Percentiles rank a stretch among this genome's conserved stretches.
These are phyloP conservation scores for Paraglomus brasilianum DNA, from an alignment of 192 early-diverging fungal species.

Conservation along the genomic window DNA sequence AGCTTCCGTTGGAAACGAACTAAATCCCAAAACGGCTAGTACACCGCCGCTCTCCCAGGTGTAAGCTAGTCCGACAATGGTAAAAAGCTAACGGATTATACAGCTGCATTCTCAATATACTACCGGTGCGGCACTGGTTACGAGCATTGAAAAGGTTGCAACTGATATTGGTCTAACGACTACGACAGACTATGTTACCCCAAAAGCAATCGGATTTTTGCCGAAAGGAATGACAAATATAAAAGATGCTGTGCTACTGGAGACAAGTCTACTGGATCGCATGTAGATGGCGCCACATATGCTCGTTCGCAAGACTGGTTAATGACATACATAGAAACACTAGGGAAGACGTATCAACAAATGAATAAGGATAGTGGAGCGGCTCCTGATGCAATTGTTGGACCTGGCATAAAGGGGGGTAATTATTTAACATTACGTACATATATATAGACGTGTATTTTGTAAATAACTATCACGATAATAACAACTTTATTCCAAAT, in stretches of 20 bases:
- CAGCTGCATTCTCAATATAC: too few relatives aligned
- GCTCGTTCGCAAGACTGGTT: conserved; percentile 38
- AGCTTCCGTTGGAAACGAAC: too few relatives aligned
- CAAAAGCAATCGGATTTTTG: conserved; percentile 25
- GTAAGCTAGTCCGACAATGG: too few relatives aligned
- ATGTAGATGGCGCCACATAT: conserved; percentile 47
- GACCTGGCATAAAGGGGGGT: conserved; percentile 39
- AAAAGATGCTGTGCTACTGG: background rate
- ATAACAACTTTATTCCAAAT: too few relatives aligned
- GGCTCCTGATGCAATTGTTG: conserved; percentile 32
- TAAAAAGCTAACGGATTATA: too few relatives aligned
- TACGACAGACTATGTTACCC: too few relatives aligned
- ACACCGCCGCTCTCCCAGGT: background rate
- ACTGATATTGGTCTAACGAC: too few relatives aligned
- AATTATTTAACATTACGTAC: conserved; percentile 6
- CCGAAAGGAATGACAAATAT: background rate
- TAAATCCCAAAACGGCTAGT: too few relatives aligned
- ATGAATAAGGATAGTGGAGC: conserved; percentile 11
- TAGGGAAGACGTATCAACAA: conserved; percentile 32
- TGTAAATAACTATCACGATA: too few relatives aligned
- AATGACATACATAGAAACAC: conserved; percentile 41
- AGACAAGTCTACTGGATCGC: conserved; percentile 31
- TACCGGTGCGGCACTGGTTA: too few relatives aligned
- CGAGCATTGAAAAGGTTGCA: too few relatives aligned
- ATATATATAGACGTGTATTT: too few relatives aligned